Percentiles rank a stretch among this genome's conserved stretches.
These are phyloP conservation scores for Russula virescens DNA, from an alignment of 768 basidiomycete species.

Conservation along the genomic window DNA sequence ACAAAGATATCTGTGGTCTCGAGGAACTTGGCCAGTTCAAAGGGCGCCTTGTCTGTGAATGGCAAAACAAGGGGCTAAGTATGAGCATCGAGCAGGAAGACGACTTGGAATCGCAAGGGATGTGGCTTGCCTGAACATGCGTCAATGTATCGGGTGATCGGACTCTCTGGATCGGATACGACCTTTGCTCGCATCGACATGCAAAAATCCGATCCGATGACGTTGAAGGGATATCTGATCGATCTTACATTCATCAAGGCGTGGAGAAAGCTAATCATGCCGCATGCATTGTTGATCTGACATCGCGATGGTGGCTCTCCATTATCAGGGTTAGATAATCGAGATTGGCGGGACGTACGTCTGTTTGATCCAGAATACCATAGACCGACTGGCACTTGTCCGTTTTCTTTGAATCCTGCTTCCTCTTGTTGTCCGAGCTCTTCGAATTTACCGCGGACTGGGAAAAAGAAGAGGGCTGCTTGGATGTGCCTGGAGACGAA, in stretches of 20 bases:
- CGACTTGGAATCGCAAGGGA: not conserved
- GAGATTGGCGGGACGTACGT: constrained; percentile 45
- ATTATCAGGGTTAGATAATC: not conserved
- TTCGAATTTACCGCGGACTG: constrained; percentile 50
- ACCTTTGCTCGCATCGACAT: constrained; percentile 37
- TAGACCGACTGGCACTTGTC: constrained; percentile 47
- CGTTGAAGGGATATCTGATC: not conserved
- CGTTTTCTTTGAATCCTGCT: constrained; percentile 41
- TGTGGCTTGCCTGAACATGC: constrained; percentile 48
- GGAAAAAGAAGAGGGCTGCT: constrained; percentile 85
- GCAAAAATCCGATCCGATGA: constrained; percentile 34
- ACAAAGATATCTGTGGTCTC: constrained; percentile 73
- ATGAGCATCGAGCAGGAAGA: not conserved
- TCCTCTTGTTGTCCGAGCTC: constrained; percentile 56
- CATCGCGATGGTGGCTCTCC: too few relatives aligned
- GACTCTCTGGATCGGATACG: constrained; percentile 47
- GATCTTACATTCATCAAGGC: constrained; percentile 66
- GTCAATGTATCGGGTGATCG: constrained; percentile 62
- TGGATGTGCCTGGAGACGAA: constrained; percentile 71
- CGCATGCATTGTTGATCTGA: constrained; percentile 33
- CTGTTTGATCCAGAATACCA: constrained; percentile 85
- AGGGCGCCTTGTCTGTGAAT: constrained; percentile 61
- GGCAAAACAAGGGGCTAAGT: not conserved
- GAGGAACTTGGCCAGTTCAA: constrained; percentile 69
- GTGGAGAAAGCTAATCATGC: constrained; percentile 30